These are phyloP conservation scores for Xylaria telfairii DNA, from an alignment of 495 filamentous ascomycete species.

Conservation along the genomic window DNA sequence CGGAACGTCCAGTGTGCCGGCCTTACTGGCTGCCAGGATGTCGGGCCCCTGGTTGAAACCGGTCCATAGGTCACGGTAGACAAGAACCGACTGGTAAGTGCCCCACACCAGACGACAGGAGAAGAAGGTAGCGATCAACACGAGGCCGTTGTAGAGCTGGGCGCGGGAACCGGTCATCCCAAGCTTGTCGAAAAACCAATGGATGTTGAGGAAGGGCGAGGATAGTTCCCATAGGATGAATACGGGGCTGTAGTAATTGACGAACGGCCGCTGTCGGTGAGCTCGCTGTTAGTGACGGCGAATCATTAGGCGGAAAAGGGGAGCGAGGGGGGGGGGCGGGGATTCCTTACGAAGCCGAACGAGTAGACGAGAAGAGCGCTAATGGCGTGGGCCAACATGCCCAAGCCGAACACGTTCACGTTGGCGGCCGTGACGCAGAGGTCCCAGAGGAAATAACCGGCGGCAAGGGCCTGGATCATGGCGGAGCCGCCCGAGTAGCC, in stretches of 20 bases:
- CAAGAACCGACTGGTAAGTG: slow-evolving; percentile 75
- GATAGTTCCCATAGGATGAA: slow-evolving; percentile 99
- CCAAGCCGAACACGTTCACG: slow-evolving; percentile 82
- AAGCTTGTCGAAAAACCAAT: slow-evolving; percentile 99
- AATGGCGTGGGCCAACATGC: slow-evolving; percentile 87
- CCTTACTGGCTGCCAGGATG: slow-evolving; percentile 35
- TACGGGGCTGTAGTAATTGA: slow-evolving; percentile 87
- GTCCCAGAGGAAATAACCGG: slow-evolving; percentile 98
- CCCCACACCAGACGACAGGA: slow-evolving; percentile 90
- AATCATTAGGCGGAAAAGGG: background rate
- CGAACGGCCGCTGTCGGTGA: slow-evolving; percentile 74
- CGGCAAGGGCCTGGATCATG: slow-evolving; percentile 81
- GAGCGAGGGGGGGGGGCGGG: background rate
- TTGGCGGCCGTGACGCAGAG: slow-evolving; percentile 74
- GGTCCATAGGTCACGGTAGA: slow-evolving; percentile 81
- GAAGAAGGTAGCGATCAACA: slow-evolving; percentile 70
- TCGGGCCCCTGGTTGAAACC: slow-evolving; percentile 55
- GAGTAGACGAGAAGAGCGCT: slow-evolving; percentile 85
- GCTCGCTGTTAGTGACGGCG: slow-evolving; percentile 1
- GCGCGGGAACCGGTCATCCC: slow-evolving; percentile 81
- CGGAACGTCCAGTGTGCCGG: slow-evolving; percentile 38
- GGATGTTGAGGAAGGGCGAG: slow-evolving; percentile 90
- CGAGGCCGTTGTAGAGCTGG: slow-evolving; percentile 40
- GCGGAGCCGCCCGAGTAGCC: slow-evolving; percentile 86
- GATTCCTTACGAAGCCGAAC: slow-evolving; percentile 86